Evolutionary conservation across 2,329 filamentous ascomycete species (phyloP), one percentile per base, ranked within the genome.

Genomic region (Nigrospora sphaerica): DNA sequence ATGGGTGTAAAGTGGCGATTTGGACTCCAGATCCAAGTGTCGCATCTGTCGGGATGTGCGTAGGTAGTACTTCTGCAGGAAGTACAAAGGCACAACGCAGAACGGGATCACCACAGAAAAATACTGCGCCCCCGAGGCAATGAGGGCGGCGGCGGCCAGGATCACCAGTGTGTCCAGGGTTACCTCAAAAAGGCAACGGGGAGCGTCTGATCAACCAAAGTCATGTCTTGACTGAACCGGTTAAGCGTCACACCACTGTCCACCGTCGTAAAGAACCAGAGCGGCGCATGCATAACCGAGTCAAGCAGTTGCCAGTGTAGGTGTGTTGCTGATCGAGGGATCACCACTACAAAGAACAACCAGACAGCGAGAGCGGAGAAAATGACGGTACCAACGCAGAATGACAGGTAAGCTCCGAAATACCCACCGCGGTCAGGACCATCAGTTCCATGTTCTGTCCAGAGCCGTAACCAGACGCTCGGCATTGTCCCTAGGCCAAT

Each of bases 1-100:
- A 39, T 73, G 66, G 1, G 67, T 65, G 52, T 33, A 23, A 11
- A 19, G n/a, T 13, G 37, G 32, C 44, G 45, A 38, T 32, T 39
- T 35, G n/a, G 33, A 37, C 28, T 46, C 45, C 12, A 46, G 13
- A 35, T 46, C 45, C 10, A 46, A 33, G 19, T 35, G 33, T 18
- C 45, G 45, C 37, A 46, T 33, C 23, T 46, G 45, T 6, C 45
- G 39, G 13, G 45, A 46, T 12, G 45, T 46, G 17, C 41, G 23
- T 4, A 46, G 39, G 19, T 46, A 46, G 7, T 42, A 28, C 32
- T 46, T 46, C 33, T 46, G 45, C 7, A 42, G 17, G 39, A 46
- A 36, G 32, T 36, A 36, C 34, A 36, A n/a, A 14, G 34, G 34
- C 10, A 17, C 34, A 17, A 36, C 16, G 16, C 34, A 36, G 14